Evolutionary conservation across 176 grass and related monocot genomes (phyloP), one percentile per base, ranked within the genome.

Genomic region (Lolium multiflorum): DNA sequence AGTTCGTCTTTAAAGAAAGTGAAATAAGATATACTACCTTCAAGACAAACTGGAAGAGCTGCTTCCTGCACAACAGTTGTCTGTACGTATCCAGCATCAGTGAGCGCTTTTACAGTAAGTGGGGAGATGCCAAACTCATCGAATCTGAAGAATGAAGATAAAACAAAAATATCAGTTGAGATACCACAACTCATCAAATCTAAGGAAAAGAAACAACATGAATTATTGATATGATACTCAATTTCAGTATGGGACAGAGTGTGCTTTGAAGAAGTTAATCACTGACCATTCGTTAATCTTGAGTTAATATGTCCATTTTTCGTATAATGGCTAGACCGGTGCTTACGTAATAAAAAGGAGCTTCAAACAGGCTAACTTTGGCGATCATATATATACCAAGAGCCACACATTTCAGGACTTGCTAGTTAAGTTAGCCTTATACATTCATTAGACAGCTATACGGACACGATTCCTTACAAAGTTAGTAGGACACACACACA

Each of bases 61-160:
- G 96, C 90, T 15, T 96, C 96, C 91, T 98, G 93, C 56, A 96
- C 96, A 74, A 92, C 74, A 84, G 93, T 98, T 76, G 92, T 90
- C 18, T 94, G 86, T 78, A 94, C 6, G 60, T 96, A 96, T 85
- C 96, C 92, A 89, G 93, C 94, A 89, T 95, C 84, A 76, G 72
- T 82, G 77, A 98, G 96, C 62, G 93, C 93, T 88, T 92, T 94
- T 56, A 96, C 85, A 46, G 91, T 98, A 76, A 96, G 64, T 12
- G 86, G 78, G 69, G 96, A 90, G 79, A 90, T 78, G 62, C 84
- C 80, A 79, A 65, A 87, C 22, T 90, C 84, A 17, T 85, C 62
- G 83, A 86, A 86, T 78, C 90, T 91, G 71, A 77, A 82, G 72
- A 49, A 86, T 91, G 77, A 77, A 82, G 64, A 49, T 48, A 74